Conservation (phyloP, 768 basidiomycete species). For the Amanita pseudoporphyria region DNA sequence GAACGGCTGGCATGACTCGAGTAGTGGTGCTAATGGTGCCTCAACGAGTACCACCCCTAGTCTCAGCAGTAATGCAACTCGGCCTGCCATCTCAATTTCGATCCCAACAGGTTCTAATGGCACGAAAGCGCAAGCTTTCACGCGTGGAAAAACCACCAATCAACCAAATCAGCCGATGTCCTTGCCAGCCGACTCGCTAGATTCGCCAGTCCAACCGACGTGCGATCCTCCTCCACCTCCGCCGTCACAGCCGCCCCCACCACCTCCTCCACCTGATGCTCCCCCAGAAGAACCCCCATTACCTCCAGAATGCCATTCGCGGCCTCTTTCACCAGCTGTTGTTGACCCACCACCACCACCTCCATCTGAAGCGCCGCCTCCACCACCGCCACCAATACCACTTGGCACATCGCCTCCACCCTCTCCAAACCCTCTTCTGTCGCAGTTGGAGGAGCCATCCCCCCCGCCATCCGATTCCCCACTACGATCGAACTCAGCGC, state of each 20-base stretch:
- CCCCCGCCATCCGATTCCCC: conserved; percentile 19
- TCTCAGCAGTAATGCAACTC: conserved; percentile 12
- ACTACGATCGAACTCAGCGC: conserved; percentile 27
- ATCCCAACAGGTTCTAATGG: conserved; percentile 15
- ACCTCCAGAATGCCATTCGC: conserved; percentile 17
- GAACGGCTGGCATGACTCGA: conserved; percentile 18
- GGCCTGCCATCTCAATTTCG: conserved; percentile 17
- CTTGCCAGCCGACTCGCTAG: conserved; percentile 12
- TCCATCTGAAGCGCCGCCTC: conserved; percentile 17
- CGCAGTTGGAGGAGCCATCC: conserved; percentile 13
- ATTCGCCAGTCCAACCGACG: conserved; percentile 12
- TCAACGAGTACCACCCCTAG: conserved; percentile 6
- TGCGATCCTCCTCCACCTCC: conserved; percentile 15
- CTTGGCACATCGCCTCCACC: conserved; percentile 18
- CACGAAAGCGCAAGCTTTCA: conserved; percentile 10
- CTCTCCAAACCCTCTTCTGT: conserved; percentile 13
- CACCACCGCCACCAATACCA: conserved; percentile 12
- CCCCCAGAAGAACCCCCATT: conserved; percentile 20
- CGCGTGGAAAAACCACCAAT: conserved; percentile 16
- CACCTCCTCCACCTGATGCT: conserved; percentile 19
- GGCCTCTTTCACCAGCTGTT: conserved; percentile 18
- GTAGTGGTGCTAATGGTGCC: conserved; percentile 11
- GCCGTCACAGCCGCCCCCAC: conserved; percentile 20
- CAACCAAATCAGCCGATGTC: conserved; percentile 17
- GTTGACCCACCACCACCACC: conserved; percentile 18